Evolutionary conservation across 305 asterid species (phyloP).

Genomic region (Coffea humblotiana): DNA sequence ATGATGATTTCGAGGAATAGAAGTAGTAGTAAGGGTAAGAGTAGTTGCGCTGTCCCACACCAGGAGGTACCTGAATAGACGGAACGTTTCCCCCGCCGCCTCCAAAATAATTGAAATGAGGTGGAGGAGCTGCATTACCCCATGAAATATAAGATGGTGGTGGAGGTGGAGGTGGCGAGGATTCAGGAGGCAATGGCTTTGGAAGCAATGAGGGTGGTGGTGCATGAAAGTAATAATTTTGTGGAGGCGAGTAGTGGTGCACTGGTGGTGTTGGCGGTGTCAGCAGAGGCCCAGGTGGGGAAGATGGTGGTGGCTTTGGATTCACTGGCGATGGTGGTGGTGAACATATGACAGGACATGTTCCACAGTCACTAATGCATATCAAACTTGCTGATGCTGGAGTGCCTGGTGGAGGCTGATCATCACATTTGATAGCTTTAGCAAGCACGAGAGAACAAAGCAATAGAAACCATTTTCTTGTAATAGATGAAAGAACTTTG

Average conservation of each 20-base stretch:
- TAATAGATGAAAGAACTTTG: conserved; percentile 2
- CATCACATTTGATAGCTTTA: conserved; percentile 27
- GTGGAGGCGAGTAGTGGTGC: conserved; percentile 36
- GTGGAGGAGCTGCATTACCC: conserved; percentile 24
- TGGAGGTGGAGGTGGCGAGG: not conserved
- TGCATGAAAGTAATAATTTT: conserved; percentile 19
- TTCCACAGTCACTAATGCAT: conserved; percentile 60
- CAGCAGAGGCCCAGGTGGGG: conserved; percentile 33
- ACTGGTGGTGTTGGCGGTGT: conserved; percentile 28
- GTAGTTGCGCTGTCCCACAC: conserved; percentile 46
- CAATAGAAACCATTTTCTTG: conserved; percentile 25
- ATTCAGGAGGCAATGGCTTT: not conserved
- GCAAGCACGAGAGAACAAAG: conserved; percentile 25
- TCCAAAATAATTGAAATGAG: conserved; percentile 23
- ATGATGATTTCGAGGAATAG: conserved; percentile 46
- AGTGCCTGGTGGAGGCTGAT: conserved; percentile 17
- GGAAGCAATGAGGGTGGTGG: conserved; percentile 21
- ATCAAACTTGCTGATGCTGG: conserved; percentile 31
- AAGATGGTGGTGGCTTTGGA: conserved; percentile 33
- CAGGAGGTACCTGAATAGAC: conserved; percentile 46
- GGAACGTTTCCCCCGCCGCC: conserved; percentile 20
- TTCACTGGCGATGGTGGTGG: conserved; percentile 42
- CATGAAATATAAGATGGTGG: conserved; percentile 29
- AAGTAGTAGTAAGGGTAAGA: conserved; percentile 62
- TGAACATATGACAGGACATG: conserved; percentile 64